phyloP scores from a whole-genome alignment of 306 rosid genomes.

The Lathyrus tuberosus region DNA sequence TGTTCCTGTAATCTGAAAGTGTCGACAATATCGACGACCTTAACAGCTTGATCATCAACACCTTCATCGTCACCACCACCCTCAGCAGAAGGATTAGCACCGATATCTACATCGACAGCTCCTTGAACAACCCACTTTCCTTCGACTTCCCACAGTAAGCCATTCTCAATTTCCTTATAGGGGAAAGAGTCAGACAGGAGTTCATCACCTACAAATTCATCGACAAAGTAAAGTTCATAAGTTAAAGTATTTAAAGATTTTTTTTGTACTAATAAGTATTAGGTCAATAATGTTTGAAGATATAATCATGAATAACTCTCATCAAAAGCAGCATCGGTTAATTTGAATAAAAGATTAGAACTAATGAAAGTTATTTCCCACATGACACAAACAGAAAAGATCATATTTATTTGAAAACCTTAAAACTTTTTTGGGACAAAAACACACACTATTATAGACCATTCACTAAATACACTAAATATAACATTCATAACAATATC shows the following conservation, averaged over 20 bases:
- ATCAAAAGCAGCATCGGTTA: background rate
- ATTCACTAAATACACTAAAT: background rate
- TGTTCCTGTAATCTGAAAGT: slow-evolving; percentile 77
- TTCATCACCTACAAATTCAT: slow-evolving; percentile 61
- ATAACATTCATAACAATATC: background rate
- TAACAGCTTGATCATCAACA: slow-evolving; percentile 78
- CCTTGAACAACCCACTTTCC: slow-evolving; percentile 98
- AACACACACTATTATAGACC: slow-evolving; percentile 3
- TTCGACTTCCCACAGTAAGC: slow-evolving; percentile 81
- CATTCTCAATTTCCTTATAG: slow-evolving; percentile 78
- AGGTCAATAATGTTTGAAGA: too few species aligned
- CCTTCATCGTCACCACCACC: slow-evolving; percentile 81
- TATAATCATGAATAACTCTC: background rate
- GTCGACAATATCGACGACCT: slow-evolving; percentile 58
- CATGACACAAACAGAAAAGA: background rate
- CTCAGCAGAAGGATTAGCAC: slow-evolving; percentile 96
- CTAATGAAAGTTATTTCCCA: too few species aligned
- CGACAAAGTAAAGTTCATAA: background rate
- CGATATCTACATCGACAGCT: slow-evolving; percentile 73
- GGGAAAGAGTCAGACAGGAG: slow-evolving; percentile 85
- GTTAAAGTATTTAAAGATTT: background rate
- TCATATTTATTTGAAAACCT: background rate
- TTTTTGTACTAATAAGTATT: too few species aligned
- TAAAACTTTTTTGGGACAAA: background rate
- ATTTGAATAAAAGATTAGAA: too few species aligned